Base-by-base conservation (phyloP, 148 eudicot genomes). In the Rhododendron ferrugineum region DNA sequence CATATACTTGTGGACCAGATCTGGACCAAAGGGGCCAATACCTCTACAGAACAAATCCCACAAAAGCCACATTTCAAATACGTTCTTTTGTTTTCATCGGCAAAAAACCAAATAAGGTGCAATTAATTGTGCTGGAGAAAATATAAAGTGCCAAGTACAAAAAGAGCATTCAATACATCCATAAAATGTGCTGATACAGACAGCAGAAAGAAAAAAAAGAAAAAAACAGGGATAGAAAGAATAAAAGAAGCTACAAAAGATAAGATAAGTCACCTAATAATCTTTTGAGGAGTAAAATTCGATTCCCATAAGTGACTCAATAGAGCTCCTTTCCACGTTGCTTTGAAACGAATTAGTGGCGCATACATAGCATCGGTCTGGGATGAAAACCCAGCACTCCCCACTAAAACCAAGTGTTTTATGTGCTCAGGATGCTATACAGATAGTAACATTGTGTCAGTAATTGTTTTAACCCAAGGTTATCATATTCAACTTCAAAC, bases 291-390 rank as follows among this genome's bases (percentile, higher is more conserved):
- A 79, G 99, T 97, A 85, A 97, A 92, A 87, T 97, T 95, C 81
- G 98, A 94, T 87, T 97, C 99, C 99, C 99, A 97, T 34, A 97
- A 86, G 90, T 93, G 98, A 78, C 95, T 97, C 86, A 95, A 20
- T 40, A 97, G 81, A 86, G 98, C 95, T 86, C 98, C 99, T 91
- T 93, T 95, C 99, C 99, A 95, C 20, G 99, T 93, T 90, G 93
- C 92, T 85, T 88, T 92, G 84, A 97, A 93, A 82, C 87, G 92
- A 79, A 84, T 86, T 37, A 97, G 82, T 82, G 91, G 85, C 90
- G 94, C 98, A 46, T 93, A 86, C 91, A 84, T 89, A 46, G 87
- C 86, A 26, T 97, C 98, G 9, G 93, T 78, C 58, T 95, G 94
- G 22, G 93, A 88, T 75, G 95, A 88, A 88, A 97, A 89, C 68